Evolutionary conservation across 495 filamentous ascomycete species (phyloP), one percentile per base, ranked within the genome.

Genomic region (Chlorociboria aeruginascens): DNA sequence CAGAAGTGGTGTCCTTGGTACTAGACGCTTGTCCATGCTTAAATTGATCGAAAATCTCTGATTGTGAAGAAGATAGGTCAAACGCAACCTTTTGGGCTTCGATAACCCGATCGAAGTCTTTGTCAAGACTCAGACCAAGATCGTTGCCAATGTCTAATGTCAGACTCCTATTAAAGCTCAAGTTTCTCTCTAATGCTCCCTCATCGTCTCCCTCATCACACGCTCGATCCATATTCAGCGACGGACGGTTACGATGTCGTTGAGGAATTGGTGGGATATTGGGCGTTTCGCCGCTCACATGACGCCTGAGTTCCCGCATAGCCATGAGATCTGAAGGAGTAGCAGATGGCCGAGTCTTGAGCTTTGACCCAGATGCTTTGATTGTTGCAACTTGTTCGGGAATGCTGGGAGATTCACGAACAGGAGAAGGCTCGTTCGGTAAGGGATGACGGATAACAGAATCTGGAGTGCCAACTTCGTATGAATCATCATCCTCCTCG

Each of bases 31-130:
- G 56, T 55, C 52, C 46, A 29, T 51, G 44, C 31, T 44, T 25
- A 34, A 35, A 16, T 36, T 11, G 9, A 32, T 34, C 8, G 20
- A 45, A 53, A n/a, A 25, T 45, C 25, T 46, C 13, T 28, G 48
- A 49, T 13, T 48, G 40, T 33, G 50, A 56, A 53, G 25, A 52
- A 52, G 35, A 42, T 44, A 51, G 46, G 50, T 48, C 37, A 43
- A 52, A 62, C 68, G 68, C 74, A 75, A 97, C 92, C 88, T 98
- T 98, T 88, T 95, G 89, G 56, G 83, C 80, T 66, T 97, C 92
- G 59, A 96, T 92, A 16, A 98, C 83, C 38, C 89, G 76, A 56
- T 97, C 89, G 66, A 98, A 96, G 58, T 97, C 92, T 59, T 84
- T 76, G 52, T 92, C 85, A 38, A 98, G 71, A 48, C 87, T 88